Evolutionary conservation across 768 basidiomycete species (phyloP).

Genomic region (Stropharia rugosoannulata): DNA sequence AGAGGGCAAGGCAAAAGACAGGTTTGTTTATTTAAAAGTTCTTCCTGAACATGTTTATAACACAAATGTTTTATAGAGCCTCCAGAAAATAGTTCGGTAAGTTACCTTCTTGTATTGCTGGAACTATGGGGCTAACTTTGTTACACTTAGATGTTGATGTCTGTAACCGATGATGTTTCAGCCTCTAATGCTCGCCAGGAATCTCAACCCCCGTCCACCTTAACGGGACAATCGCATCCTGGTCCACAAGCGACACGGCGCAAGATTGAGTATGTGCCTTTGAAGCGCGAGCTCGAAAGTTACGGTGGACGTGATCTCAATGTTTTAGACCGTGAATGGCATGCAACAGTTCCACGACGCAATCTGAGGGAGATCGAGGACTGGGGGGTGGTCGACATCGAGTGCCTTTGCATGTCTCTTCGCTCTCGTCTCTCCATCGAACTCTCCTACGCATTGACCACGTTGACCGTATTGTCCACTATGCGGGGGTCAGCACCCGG

Average conservation of each 20-base stretch:
- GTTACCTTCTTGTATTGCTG: conserved; percentile 21
- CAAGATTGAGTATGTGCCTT: conserved; percentile 87
- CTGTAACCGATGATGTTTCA: conserved; percentile 26
- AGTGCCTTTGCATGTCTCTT: conserved; percentile 90
- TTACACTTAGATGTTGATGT: conserved; percentile 24
- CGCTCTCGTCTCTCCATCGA: conserved; percentile 84
- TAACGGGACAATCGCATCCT: conserved; percentile 32
- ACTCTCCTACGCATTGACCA: conserved; percentile 87
- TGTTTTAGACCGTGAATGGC: conserved; percentile 59
- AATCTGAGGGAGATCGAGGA: conserved; percentile 74
- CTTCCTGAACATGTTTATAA: conserved; percentile 4
- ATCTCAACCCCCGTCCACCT: conserved; percentile 27
- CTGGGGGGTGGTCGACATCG: conserved; percentile 88
- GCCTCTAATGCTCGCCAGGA: conserved; percentile 16
- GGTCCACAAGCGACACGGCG: conserved; percentile 60
- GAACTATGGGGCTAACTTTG: neutral
- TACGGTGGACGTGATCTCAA: conserved; percentile 82
- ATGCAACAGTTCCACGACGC: conserved; percentile 48
- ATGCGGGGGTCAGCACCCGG: conserved; percentile 66
- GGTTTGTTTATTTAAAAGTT: conserved; percentile 40
- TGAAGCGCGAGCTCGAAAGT: conserved; percentile 72
- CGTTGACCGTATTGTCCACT: conserved; percentile 77
- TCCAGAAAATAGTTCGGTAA: conserved; percentile 43
- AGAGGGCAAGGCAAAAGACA: conserved; percentile 71
- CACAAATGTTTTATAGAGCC: conserved; percentile 37